Evolutionary conservation across 495 filamentous ascomycete species (phyloP).

Genomic region (Daldinia decipiens): DNA sequence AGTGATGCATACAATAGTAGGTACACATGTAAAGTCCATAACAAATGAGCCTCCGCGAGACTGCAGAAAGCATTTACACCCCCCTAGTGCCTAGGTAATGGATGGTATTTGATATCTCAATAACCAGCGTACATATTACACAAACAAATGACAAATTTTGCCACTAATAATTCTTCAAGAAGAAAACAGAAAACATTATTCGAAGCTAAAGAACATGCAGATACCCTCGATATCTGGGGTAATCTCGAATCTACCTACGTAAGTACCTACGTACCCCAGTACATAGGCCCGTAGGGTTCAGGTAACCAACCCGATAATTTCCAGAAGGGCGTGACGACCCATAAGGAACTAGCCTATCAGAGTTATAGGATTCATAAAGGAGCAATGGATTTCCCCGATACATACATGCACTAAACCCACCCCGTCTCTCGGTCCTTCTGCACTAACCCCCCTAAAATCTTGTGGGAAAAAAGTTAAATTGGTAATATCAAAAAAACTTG

Average conservation of each 20-base stretch:
- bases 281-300: conserved; percentile 7
- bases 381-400: conserved; percentile 2
- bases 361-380: conserved; percentile 34
- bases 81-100: neutral
- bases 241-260: conserved; percentile 1
- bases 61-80: conserved; percentile 3
- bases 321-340: conserved; percentile 19
- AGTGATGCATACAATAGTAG: neutral
- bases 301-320: conserved; percentile 40
- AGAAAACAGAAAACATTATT: neutral
- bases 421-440: conserved; percentile 13
- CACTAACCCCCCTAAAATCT: conserved; percentile 22
- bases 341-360: conserved; percentile 26
- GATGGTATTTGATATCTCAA: neutral
- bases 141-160: neutral
- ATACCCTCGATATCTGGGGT: neutral
- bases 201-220: neutral
- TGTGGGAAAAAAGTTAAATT: conserved; percentile 29
- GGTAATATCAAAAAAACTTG: conserved; percentile 29
- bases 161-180: neutral
- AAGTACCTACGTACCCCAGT: too few relatives aligned
- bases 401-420: conserved; percentile 13
- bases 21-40: neutral
- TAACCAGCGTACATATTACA: neutral
- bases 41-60: conserved; percentile 18